Conservation (phyloP, 164 flowering plant species). For the Aristolochia californica region DNA sequence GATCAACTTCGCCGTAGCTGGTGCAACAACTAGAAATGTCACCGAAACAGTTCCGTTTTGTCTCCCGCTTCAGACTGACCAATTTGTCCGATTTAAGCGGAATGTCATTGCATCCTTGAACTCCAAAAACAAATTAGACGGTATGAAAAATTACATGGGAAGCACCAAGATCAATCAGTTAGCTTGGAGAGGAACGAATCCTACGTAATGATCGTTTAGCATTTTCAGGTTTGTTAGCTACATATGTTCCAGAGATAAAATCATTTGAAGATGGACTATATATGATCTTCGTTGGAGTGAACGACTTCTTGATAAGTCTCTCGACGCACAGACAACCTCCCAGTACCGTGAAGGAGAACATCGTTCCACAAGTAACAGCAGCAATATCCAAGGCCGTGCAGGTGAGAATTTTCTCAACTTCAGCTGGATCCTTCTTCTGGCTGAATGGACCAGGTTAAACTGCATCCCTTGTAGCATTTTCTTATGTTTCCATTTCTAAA, state of each 20-base stretch:
- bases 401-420: conserved; percentile 5
- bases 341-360: conserved; percentile 1
- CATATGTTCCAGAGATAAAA: conserved; percentile 10
- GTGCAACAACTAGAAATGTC: conserved; percentile 15
- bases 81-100: conserved; percentile 15
- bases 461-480: no score
- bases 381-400: conserved; percentile 14
- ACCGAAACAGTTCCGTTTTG: conserved; percentile 12
- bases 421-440: neutral
- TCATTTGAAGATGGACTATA: conserved; percentile 15
- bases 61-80: conserved; percentile 14
- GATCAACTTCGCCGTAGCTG: conserved; percentile 15
- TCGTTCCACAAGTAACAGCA: conserved; percentile 10
- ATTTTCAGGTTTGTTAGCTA: neutral
- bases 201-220: neutral
- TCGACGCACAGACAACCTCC: conserved; percentile 1
- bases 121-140: neutral
- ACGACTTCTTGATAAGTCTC: conserved; percentile 7
- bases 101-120: conserved; percentile 6
- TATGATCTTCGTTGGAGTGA: conserved; percentile 13
- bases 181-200: neutral
- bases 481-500: neutral
- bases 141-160: neutral
- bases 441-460: neutral
- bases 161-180: neutral